These are phyloP conservation scores for Silene latifolia DNA, from an alignment of 148 eudicot species.

Conservation along the genomic window DNA sequence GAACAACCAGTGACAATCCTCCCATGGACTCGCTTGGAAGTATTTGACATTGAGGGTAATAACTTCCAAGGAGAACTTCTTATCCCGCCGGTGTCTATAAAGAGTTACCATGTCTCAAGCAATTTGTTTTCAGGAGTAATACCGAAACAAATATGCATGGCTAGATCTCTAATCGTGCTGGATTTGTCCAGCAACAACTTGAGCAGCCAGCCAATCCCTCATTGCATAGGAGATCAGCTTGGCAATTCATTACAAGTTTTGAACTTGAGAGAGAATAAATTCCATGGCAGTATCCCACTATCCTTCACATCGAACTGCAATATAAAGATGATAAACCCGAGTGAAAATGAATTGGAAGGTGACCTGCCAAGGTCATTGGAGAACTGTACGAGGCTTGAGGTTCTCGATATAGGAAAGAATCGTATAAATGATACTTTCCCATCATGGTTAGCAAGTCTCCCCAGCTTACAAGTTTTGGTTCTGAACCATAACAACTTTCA, in stretches of 20 bases:
- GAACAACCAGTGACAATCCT: neutral
- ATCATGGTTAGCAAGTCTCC: slow-evolving; percentile 37
- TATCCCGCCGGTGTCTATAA: slow-evolving; percentile 18
- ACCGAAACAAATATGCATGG: slow-evolving; percentile 18
- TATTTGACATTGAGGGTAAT: slow-evolving; percentile 9
- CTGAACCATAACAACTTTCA: slow-evolving; percentile 34
- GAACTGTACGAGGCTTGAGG: slow-evolving; percentile 21
- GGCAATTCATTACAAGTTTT: slow-evolving; percentile 16
- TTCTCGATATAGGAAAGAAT: slow-evolving; percentile 37
- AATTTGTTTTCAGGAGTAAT: slow-evolving; percentile 20
- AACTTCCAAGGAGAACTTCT: slow-evolving; percentile 23
- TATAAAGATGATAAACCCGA: slow-evolving; percentile 15
- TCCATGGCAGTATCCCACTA: slow-evolving; percentile 21
- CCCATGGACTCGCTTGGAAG: slow-evolving; percentile 4
- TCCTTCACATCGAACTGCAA: slow-evolving; percentile 5
- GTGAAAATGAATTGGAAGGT: slow-evolving; percentile 20
- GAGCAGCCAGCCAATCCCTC: slow-evolving; percentile 23
- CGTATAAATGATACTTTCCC: slow-evolving; percentile 40
- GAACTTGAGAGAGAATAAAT: slow-evolving; percentile 14
- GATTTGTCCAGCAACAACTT: slow-evolving; percentile 29
- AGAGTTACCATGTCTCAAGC: neutral
- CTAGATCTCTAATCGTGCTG: slow-evolving; percentile 13
- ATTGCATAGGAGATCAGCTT: slow-evolving; percentile 21
- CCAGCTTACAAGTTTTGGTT: slow-evolving; percentile 30
- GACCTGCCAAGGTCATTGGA: slow-evolving; percentile 22